A percentile compares a stretch with the other conserved stretches of the same genome.
These are phyloP conservation scores for Penicillium frequentans DNA, from an alignment of 2,329 filamentous ascomycete genomes.

Conservation along the genomic window DNA sequence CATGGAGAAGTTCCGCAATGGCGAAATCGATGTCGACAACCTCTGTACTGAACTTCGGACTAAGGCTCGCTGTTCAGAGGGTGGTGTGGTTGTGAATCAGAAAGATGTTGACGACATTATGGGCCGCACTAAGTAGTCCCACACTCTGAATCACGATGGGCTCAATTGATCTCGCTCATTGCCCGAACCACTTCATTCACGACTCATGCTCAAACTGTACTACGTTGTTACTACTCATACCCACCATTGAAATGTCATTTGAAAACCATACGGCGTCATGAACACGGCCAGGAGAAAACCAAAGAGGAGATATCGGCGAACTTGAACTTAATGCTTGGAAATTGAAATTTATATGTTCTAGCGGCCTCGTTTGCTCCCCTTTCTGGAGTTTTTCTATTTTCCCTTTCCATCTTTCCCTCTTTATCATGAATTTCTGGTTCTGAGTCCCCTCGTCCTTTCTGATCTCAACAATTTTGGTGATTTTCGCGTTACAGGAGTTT, in stretches of 20 bases:
- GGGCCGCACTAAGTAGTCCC: constrained; percentile 40
- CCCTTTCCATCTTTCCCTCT: background rate
- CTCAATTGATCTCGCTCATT: background rate
- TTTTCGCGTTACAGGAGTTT: background rate
- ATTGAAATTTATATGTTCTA: background rate
- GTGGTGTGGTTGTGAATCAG: constrained; percentile 84
- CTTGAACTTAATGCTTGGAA: background rate
- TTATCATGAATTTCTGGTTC: background rate
- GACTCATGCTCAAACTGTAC: constrained; percentile 22
- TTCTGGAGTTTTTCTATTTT: background rate
- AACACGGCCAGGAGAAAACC: constrained; percentile 14
- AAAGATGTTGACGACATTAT: constrained; percentile 82
- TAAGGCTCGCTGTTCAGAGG: constrained; percentile 91
- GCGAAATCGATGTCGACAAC: constrained; percentile 90
- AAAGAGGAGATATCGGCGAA: constrained; percentile 5
- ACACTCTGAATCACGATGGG: background rate
- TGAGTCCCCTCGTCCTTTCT: background rate
- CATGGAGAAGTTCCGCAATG: constrained; percentile 82
- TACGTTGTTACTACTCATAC: constrained; percentile 26
- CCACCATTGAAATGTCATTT: constrained; percentile 23
- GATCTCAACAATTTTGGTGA: background rate
- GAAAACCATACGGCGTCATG: constrained; percentile 20
- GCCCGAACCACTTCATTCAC: constrained; percentile 8
- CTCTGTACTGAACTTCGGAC: constrained; percentile 90
- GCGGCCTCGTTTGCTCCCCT: background rate